phyloP scores from a whole-genome alignment of 805 yeast species.

The Wickerhamiella alocasiicola region DNA sequence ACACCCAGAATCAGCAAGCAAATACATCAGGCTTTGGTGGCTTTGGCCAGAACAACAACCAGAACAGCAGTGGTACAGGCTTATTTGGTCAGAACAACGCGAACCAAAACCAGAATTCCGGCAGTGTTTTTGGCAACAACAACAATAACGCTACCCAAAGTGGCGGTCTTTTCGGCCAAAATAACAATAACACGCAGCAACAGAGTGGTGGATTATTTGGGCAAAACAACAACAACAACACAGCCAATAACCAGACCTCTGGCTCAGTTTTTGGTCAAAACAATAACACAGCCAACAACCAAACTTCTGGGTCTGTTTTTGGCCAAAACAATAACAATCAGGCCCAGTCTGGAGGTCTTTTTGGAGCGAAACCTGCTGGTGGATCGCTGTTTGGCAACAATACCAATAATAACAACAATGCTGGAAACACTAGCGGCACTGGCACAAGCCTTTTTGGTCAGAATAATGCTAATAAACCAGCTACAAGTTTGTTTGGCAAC shows the following conservation, averaged over 20 bases:
- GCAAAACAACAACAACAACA: slow-evolving; percentile 8
- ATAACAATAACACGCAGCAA: background rate
- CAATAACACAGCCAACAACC: background rate
- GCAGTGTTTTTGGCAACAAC: slow-evolving; percentile 7
- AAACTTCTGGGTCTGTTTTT: slow-evolving; percentile 1
- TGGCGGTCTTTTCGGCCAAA: slow-evolving; percentile 8
- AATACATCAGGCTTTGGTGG: slow-evolving; percentile 15
- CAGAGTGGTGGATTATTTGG: slow-evolving; percentile 10
- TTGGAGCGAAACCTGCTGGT: slow-evolving; percentile 29
- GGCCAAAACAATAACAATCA: slow-evolving; percentile 5
- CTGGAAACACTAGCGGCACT: slow-evolving; percentile 14
- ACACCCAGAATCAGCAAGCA: background rate
- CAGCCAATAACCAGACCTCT: background rate
- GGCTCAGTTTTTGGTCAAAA: slow-evolving; percentile 6
- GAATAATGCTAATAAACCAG: slow-evolving; percentile 5
- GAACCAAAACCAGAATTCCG: slow-evolving; percentile 9
- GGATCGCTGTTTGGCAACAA: slow-evolving; percentile 22
- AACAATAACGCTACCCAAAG: background rate
- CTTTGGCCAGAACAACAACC: slow-evolving; percentile 7
- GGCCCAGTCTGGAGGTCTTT: slow-evolving; percentile 11
- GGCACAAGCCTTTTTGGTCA: slow-evolving; percentile 20
- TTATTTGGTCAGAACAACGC: background rate
- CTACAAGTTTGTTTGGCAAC: slow-evolving; percentile 8
- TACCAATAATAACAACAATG: slow-evolving; percentile 11
- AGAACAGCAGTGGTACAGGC: background rate